A percentile compares a stretch with the other conserved stretches of the same genome.
phyloP scores from a whole-genome alignment of 2,329 filamentous ascomycete species.

The Aureobasidium melanogenum region DNA sequence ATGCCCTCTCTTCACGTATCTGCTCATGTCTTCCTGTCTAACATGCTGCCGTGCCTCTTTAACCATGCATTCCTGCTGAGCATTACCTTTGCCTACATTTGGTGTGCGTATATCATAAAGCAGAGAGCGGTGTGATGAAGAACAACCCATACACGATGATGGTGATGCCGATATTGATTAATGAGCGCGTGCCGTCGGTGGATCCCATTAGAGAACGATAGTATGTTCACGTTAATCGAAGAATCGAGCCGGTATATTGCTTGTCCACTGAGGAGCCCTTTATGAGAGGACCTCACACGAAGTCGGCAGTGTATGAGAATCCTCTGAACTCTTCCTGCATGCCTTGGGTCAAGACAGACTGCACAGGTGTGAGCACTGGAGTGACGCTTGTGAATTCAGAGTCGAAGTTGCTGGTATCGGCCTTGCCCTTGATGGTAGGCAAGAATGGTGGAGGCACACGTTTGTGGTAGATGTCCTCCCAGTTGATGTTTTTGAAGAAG shows the following conservation, averaged over 20 bases:
- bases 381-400: conserved; percentile 98
- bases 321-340: conserved; percentile 99
- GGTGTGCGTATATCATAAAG: neutral
- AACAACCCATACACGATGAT: neutral
- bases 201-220: neutral
- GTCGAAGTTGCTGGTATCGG: conserved; percentile 99
- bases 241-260: neutral
- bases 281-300: conserved; percentile 46
- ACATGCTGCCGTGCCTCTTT: neutral
- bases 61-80: neutral
- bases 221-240: neutral
- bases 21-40: conserved; percentile 1
- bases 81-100: neutral
- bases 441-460: conserved; percentile 80
- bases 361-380: conserved; percentile 90
- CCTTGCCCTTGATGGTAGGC: conserved; percentile 80
- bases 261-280: neutral
- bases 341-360: conserved; percentile 91
- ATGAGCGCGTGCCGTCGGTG: neutral
- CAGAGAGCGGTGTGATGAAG: neutral
- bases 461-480: conserved; percentile 98
- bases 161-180: neutral
- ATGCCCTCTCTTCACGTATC: neutral
- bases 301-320: conserved; percentile 94
- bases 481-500: conserved; percentile 96